These are phyloP conservation scores for Persicaria tinctoria DNA, from an alignment of 148 eudicot species.

Conservation along the genomic window DNA sequence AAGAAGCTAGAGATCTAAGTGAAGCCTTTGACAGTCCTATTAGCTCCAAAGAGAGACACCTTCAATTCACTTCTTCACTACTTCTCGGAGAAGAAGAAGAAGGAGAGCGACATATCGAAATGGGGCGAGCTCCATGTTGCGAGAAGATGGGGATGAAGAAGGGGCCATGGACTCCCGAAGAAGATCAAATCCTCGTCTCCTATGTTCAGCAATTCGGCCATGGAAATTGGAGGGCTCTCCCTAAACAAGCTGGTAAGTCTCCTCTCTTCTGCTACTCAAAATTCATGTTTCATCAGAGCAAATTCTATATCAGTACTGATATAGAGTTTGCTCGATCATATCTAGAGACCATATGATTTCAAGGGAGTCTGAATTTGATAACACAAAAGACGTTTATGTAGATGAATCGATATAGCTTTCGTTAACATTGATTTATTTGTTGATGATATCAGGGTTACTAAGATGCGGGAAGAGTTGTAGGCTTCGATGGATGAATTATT, in stretches of 20 bases:
- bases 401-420: too few species aligned
- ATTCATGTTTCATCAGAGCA: too few species aligned
- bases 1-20: background rate
- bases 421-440: conserved; percentile 5
- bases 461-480: conserved; percentile 83
- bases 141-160: conserved; percentile 43
- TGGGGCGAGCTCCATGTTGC: conserved; percentile 45
- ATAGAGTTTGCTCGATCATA: too few species aligned
- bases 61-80: background rate
- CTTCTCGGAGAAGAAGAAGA: background rate
- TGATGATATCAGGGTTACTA: conserved; percentile 35
- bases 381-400: too few species aligned
- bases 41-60: background rate
- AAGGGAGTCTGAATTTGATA: too few species aligned
- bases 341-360: too few species aligned
- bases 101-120: background rate
- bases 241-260: conserved; percentile 35
- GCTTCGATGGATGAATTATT: conserved; percentile 61
- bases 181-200: conserved; percentile 30
- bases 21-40: background rate
- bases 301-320: too few species aligned
- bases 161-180: conserved; percentile 43
- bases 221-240: conserved; percentile 41
- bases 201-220: conserved; percentile 30
- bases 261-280: too few species aligned